Percentiles rank a stretch among this genome's conserved stretches.
phyloP scores from a whole-genome alignment of 2,329 filamentous ascomycete species.

The Bipolaris bicolor region DNA sequence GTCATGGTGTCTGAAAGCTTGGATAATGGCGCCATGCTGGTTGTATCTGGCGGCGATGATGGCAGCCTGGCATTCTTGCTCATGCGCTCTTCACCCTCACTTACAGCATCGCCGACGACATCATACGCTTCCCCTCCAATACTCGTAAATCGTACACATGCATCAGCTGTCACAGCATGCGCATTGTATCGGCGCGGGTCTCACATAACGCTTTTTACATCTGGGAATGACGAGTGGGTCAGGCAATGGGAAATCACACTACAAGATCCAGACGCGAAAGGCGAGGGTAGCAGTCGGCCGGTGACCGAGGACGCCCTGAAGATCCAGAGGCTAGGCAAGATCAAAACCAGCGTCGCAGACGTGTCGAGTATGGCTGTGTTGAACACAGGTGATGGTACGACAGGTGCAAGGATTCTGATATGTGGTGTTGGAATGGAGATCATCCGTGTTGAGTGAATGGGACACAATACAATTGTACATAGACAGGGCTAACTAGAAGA shows the following conservation, averaged over 20 bases:
- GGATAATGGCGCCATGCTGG: conserved; percentile 49
- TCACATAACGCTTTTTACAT: conserved; percentile 39
- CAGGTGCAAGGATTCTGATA: conserved; percentile 29
- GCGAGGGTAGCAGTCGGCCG: neutral
- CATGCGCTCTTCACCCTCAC: neutral
- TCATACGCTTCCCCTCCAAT: conserved; percentile 32
- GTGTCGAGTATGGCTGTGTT: conserved; percentile 58
- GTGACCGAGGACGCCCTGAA: conserved; percentile 25
- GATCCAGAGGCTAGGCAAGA: conserved; percentile 40
- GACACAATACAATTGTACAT: neutral
- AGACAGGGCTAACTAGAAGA: neutral
- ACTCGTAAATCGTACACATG: conserved; percentile 67
- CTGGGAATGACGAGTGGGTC: conserved; percentile 57
- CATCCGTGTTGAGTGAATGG: conserved; percentile 24
- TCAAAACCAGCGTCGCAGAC: conserved; percentile 61
- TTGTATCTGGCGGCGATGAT: conserved; percentile 87
- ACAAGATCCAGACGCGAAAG: neutral
- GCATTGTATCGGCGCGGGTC: conserved; percentile 48
- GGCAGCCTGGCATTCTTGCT: conserved; percentile 69
- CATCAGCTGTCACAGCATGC: conserved; percentile 69
- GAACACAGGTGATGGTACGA: conserved; percentile 3
- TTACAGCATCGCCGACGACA: conserved; percentile 26
- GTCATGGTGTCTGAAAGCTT: conserved; percentile 47
- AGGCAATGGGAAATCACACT: conserved; percentile 53
- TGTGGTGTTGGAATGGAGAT: conserved; percentile 48